Evolutionary conservation across 169 alveolate genomes (phyloP).

Genomic region (Cryptosporidium tyzzeri): DNA sequence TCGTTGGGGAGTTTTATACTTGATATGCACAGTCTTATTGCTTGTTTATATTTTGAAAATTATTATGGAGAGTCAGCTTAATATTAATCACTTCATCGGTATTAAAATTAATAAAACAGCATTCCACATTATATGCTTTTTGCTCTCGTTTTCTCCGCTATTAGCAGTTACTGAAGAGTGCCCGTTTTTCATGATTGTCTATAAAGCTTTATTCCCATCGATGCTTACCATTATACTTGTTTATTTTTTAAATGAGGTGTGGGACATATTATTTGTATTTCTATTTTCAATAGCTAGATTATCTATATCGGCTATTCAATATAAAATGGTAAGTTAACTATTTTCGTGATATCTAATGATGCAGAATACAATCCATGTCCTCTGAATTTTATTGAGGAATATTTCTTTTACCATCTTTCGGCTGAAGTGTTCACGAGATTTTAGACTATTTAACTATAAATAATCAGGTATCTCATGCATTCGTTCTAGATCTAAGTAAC

Average conservation of each 20-base stretch:
- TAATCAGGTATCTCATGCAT: conserved; percentile 49
- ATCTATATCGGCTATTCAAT: conserved; percentile 37
- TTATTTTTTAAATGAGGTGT: conserved; percentile 9
- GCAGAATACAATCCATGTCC: conserved; percentile 71
- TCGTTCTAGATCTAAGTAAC: conserved; percentile 1
- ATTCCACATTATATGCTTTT: conserved; percentile 2
- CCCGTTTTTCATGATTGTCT: conserved; percentile 57
- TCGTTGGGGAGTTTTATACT: conserved; percentile 54
- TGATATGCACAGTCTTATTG: neutral
- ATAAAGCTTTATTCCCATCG: conserved; percentile 50
- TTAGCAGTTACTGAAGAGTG: conserved; percentile 12
- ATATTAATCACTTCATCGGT: neutral
- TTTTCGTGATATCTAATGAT: conserved; percentile 28
- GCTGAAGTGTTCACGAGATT: conserved; percentile 23
- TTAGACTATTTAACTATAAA: neutral
- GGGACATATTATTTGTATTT: conserved; percentile 29
- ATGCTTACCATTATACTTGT: neutral
- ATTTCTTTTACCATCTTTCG: conserved; percentile 64
- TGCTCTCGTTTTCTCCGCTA: conserved; percentile 27
- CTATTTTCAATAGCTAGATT: conserved; percentile 19
- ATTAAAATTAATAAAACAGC: neutral
- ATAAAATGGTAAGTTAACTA: conserved; percentile 58
- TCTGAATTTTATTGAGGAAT: conserved; percentile 41
- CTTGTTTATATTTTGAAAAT: neutral
- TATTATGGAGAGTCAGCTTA: neutral